phyloP scores from a whole-genome alignment of 2,329 filamentous ascomycete genomes.

The Coniochaeta pulveracea region DNA sequence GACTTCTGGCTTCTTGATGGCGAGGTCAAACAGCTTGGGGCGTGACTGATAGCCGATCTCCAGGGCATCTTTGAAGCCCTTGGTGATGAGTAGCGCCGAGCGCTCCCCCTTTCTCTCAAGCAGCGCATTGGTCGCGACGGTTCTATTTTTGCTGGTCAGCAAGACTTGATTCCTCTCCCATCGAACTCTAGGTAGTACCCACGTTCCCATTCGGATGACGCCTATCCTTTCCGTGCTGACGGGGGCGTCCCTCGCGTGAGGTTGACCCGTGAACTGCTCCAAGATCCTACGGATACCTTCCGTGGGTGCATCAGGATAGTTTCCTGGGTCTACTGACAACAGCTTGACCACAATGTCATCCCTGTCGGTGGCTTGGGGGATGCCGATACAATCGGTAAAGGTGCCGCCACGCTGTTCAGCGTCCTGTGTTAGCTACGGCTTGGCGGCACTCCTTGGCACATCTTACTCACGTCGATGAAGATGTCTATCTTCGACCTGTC shows the following conservation, averaged over 20 bases:
- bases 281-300: slow-evolving; percentile 55
- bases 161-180: too few species aligned
- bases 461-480: slow-evolving; percentile 1
- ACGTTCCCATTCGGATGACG: slow-evolving; percentile 58
- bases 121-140: slow-evolving; percentile 56
- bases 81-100: slow-evolving; percentile 53
- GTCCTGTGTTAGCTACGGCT: background rate
- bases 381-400: slow-evolving; percentile 55
- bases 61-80: slow-evolving; percentile 55
- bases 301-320: slow-evolving; percentile 55
- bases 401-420: too few species aligned
- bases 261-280: slow-evolving; percentile 40
- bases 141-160: slow-evolving; percentile 37
- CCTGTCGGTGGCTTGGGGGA: slow-evolving; percentile 43
- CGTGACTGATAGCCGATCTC: slow-evolving; percentile 55
- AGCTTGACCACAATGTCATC: slow-evolving; percentile 58
- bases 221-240: slow-evolving; percentile 53
- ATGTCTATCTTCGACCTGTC: background rate
- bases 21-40: slow-evolving; percentile 55
- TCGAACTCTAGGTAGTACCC: too few species aligned
- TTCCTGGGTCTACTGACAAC: slow-evolving; percentile 52
- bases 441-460: background rate
- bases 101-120: slow-evolving; percentile 55
- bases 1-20: slow-evolving; percentile 51
- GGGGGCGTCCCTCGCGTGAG: slow-evolving; percentile 48